Evolutionary conservation across 2,329 filamentous ascomycete species (phyloP).

Genomic region (Thermoascus crustaceus): DNA sequence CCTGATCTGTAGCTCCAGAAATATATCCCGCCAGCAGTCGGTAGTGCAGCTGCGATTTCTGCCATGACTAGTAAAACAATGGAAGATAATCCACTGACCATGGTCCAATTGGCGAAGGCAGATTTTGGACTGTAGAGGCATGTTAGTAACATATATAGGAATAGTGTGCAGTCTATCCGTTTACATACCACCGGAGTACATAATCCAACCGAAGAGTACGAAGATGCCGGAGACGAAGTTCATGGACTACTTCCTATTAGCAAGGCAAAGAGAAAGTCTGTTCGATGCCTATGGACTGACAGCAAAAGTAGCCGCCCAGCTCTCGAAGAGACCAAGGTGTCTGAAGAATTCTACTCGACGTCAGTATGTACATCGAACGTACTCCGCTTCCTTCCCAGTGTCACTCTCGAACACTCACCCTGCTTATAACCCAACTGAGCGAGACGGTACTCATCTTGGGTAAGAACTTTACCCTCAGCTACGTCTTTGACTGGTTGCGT

Average conservation of each 20-base stretch:
- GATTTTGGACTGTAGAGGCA: conserved; percentile 19
- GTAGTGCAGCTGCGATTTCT: conserved; percentile 30
- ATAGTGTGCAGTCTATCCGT: background rate
- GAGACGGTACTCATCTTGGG: background rate
- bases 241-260: conserved; percentile 17
- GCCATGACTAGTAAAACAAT: conserved; percentile 31
- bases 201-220: conserved; percentile 32
- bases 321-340: conserved; percentile 21
- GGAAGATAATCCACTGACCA: conserved; percentile 29
- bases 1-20: conserved; percentile 33
- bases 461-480: conserved; percentile 2
- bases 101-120: conserved; percentile 34
- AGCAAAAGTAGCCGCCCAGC: conserved; percentile 28
- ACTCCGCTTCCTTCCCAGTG: too few species aligned
- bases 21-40: conserved; percentile 33
- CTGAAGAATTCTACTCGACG: background rate
- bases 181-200: conserved; percentile 27
- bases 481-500: conserved; percentile 21
- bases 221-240: conserved; percentile 34
- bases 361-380: too few species aligned
- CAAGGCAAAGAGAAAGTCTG: background rate
- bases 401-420: background rate
- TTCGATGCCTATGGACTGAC: conserved; percentile 6
- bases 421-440: conserved; percentile 1
- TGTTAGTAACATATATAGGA: too few species aligned